phyloP scores from a whole-genome alignment of 306 rosid genomes.

The Vigna unguiculata region DNA sequence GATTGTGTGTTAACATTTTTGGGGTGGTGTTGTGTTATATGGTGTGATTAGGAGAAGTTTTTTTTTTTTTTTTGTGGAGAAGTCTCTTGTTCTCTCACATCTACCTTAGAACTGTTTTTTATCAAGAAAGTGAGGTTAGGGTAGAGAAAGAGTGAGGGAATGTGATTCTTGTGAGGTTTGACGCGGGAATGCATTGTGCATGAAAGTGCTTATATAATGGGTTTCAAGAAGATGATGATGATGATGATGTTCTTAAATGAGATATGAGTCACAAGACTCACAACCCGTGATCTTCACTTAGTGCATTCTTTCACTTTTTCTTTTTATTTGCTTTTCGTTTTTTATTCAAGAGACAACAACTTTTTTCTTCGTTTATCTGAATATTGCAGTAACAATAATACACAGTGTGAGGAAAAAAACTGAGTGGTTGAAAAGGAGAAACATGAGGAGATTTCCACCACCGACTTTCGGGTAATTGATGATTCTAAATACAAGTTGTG shows the following conservation, averaged over 20 bases:
- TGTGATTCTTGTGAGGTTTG: constrained; percentile 39
- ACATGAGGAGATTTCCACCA: constrained; percentile 43
- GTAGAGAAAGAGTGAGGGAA: constrained; percentile 3
- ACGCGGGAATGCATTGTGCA: constrained; percentile 35
- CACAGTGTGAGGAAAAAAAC: too few species aligned
- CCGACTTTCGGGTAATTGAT: constrained; percentile 50
- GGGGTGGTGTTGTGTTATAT: not conserved
- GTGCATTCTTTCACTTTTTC: constrained; percentile 22
- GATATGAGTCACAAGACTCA: constrained; percentile 16
- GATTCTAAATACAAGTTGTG: not conserved
- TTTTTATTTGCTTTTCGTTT: not conserved
- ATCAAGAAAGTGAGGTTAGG: not conserved
- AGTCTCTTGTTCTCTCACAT: too few species aligned
- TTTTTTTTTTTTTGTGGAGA: too few species aligned
- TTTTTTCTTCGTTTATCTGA: too few species aligned
- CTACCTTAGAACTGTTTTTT: too few species aligned
- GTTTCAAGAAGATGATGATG: not conserved
- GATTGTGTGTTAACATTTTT: constrained; percentile 49
- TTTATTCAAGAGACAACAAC: too few species aligned
- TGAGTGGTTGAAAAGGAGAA: not conserved
- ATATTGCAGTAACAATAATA: too few species aligned
- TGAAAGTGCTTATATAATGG: constrained; percentile 59
- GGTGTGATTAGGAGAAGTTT: not conserved
- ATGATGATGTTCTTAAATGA: not conserved
- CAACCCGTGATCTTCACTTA: constrained; percentile 44